phyloP scores from a whole-genome alignment of 352 stramenopile species.

The Phytophthora meadii region DNA sequence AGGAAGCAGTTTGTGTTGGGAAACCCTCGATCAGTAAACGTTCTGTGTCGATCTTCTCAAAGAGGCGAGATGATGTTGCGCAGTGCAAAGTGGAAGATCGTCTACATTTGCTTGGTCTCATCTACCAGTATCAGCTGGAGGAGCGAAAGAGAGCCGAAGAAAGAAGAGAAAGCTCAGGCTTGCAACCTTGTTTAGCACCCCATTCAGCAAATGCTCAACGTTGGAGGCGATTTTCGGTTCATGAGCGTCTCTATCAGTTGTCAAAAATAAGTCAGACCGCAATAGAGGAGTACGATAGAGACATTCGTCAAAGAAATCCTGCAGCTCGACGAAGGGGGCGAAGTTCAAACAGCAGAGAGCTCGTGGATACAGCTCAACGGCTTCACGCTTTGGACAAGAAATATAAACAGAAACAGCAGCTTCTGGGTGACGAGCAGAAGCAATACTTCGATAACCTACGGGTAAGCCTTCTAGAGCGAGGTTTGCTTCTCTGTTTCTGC shows the following conservation, averaged over 20 bases:
- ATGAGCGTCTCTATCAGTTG: constrained; percentile 66
- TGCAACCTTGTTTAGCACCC: constrained; percentile 51
- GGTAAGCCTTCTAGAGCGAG: constrained; percentile 32
- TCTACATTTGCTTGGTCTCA: constrained; percentile 69
- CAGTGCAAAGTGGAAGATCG: constrained; percentile 75
- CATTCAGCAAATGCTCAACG: constrained; percentile 59
- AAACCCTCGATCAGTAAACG: constrained; percentile 44
- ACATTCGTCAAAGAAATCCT: constrained; percentile 1
- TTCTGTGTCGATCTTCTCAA: constrained; percentile 42
- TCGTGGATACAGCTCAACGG: constrained; percentile 31
- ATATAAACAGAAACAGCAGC: constrained; percentile 54
- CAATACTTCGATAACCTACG: constrained; percentile 39
- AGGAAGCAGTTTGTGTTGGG: constrained; percentile 37
- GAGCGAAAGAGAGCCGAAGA: constrained; percentile 42
- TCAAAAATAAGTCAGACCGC: constrained; percentile 22
- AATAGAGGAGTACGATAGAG: constrained; percentile 5
- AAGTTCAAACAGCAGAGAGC: constrained; percentile 6
- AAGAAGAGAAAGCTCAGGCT: constrained; percentile 8
- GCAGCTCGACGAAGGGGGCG: constrained; percentile 6
- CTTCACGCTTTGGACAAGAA: constrained; percentile 45
- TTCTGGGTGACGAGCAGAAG: constrained; percentile 40
- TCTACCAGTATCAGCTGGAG: constrained; percentile 76
- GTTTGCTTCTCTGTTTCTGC: neutral
- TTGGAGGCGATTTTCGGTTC: constrained; percentile 24
- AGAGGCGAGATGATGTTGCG: constrained; percentile 57